Base-by-base conservation (phyloP, 768 basidiomycete species). In the Rhodotorula graminis region DNA sequence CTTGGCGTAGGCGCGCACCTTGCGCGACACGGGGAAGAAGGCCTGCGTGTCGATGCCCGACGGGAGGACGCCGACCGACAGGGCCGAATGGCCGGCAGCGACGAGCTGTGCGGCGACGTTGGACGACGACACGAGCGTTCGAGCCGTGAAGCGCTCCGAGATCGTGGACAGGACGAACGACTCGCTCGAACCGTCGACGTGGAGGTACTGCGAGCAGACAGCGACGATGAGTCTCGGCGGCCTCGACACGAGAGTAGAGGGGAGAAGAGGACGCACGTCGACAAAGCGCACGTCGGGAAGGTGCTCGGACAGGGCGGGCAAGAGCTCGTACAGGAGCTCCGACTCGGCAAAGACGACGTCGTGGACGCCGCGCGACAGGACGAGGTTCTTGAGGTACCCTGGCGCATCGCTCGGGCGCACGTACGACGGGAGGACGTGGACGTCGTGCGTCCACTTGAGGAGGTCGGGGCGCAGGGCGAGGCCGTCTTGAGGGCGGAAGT, bases 401-500 rank as follows among this genome's bases (percentile, higher is more conserved):
- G 74, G 66, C 15, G 71, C 62, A 49, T 75, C 74, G 65, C 53
- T 49, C 31, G 70, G 56, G 21, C 74, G 69, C 7, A 75, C 70
- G 67, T 71, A 75, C 33, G 65, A 56, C 23, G 74, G 74, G 16
- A 75, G 65, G 63, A 75, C 59, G 50, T 71, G 70, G 8, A 75
- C 67, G 53, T 75, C 74, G 63, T 75, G 74, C 7, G 74, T 75
- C 66, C 67, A 75, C 55, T 75, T 61, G n/a, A 71, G 56, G 18
- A 71, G 31, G 46, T 64, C 44, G 14, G 74, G 74, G 27, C 67
- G 70, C 23, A 75, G 70, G 19, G 61, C 67, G 60, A 75, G 59
- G 18, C 74, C 69, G n/a, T 62, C 47, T 9, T 7, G 59, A 12
- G 70, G 69, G 49, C 60, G 55, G 64, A 68, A 65, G 29, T 69